Conservation (phyloP, 129 eudicot genomes). For the Chrysanthemum seticuspe region DNA sequence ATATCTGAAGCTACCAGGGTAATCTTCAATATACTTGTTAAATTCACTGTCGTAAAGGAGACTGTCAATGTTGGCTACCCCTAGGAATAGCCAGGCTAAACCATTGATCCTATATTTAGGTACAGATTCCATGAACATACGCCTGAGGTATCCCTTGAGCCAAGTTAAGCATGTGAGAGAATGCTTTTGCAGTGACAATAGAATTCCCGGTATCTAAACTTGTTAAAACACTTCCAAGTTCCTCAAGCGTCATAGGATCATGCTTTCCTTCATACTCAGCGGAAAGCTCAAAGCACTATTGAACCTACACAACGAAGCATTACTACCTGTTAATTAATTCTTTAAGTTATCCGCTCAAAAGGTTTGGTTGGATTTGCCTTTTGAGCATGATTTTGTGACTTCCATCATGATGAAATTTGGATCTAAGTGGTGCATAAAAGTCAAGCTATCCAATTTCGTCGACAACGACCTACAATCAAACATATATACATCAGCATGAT, state of each 20-base stretch:
- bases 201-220: too few relatives aligned
- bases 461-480: constrained; percentile 54
- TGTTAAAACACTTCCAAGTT: too few relatives aligned
- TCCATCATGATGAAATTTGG: constrained; percentile 46
- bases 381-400: background rate
- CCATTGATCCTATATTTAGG: constrained; percentile 72
- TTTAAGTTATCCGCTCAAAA: too few relatives aligned
- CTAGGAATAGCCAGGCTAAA: constrained; percentile 95
- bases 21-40: constrained; percentile 63
- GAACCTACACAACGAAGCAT: constrained; percentile 55
- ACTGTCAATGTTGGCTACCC: constrained; percentile 93
- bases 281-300: constrained; percentile 94
- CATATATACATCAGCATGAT: constrained; percentile 1
- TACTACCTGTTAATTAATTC: background rate
- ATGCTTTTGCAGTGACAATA: too few relatives aligned
- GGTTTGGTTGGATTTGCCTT: background rate
- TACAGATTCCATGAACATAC: constrained; percentile 95
- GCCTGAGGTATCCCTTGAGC: constrained; percentile 82
- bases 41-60: constrained; percentile 87
- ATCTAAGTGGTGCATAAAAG: constrained; percentile 49
- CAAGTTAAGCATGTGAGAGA: background rate
- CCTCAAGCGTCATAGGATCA: too few relatives aligned
- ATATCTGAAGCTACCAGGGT: constrained; percentile 81
- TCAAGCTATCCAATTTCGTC: constrained; percentile 89
- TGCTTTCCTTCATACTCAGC: too few relatives aligned